phyloP scores from a whole-genome alignment of 2,329 filamentous ascomycete species.

The Cladosporium sp. region DNA sequence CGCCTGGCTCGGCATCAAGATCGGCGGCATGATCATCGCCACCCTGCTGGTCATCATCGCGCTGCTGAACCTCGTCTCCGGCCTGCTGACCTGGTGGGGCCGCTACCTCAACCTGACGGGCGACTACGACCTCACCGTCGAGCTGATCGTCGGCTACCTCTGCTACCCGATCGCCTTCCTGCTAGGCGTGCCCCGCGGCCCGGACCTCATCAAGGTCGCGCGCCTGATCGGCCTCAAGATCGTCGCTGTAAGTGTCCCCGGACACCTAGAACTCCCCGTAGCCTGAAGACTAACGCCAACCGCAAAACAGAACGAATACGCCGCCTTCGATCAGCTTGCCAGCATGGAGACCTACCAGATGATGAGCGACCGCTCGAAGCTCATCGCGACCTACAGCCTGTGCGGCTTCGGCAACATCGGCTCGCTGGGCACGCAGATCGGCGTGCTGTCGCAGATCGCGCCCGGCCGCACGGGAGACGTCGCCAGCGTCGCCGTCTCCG shows the following conservation, averaged over 20 bases:
- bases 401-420: constrained; percentile 75
- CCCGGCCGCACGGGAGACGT: constrained; percentile 70
- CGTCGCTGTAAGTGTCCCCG: constrained; percentile 52
- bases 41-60: constrained; percentile 81
- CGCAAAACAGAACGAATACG: constrained; percentile 63
- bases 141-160: constrained; percentile 70
- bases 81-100: constrained; percentile 77
- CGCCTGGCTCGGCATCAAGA: constrained; percentile 79
- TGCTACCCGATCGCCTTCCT: constrained; percentile 74
- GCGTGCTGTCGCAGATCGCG: constrained; percentile 75
- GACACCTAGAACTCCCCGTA: no score
- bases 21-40: constrained; percentile 73
- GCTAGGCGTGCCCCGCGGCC: constrained; percentile 63
- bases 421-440: constrained; percentile 82
- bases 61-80: constrained; percentile 66
- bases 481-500: constrained; percentile 66
- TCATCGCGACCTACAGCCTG: constrained; percentile 81
- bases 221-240: constrained; percentile 80
- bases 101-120: constrained; percentile 65
- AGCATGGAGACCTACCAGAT: constrained; percentile 45
- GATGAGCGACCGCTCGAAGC: constrained; percentile 62
- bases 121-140: constrained; percentile 62
- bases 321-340: constrained; percentile 59
- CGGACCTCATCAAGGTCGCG: constrained; percentile 61
- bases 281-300: constrained; percentile 1